phyloP scores from a whole-genome alignment of 2,329 filamentous ascomycete genomes.

The Orbilia blumenaviensis region DNA sequence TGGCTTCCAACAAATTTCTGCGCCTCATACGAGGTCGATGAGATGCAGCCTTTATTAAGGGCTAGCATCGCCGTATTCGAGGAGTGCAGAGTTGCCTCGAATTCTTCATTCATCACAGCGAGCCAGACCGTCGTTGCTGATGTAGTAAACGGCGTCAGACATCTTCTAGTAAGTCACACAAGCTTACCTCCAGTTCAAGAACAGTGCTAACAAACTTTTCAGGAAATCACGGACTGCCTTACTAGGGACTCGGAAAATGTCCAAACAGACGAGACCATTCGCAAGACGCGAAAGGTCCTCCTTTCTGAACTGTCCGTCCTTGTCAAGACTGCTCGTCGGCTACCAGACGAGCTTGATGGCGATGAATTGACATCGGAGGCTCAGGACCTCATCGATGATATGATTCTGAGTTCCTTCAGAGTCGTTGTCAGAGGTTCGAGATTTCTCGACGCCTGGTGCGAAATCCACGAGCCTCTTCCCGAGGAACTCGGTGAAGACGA shows the following conservation, averaged over 20 bases:
- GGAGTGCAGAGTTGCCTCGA: conserved; percentile 55
- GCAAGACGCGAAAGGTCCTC: conserved; percentile 83
- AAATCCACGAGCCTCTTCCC: conserved; percentile 58
- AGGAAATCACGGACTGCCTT: conserved; percentile 89
- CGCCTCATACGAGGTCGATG: conserved; percentile 88
- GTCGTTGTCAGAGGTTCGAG: conserved; percentile 90
- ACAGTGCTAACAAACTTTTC: conserved; percentile 42
- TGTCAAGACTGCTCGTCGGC: conserved; percentile 84
- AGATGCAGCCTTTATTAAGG: conserved; percentile 84
- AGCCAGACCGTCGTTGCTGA: conserved; percentile 56
- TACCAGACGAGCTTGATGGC: conserved; percentile 71
- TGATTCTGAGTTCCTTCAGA: conserved; percentile 91
- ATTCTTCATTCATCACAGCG: conserved; percentile 47
- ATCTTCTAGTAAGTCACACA: conserved; percentile 76
- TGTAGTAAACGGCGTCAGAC: conserved; percentile 81
- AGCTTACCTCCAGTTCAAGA: conserved; percentile 11
- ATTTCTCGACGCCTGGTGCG: conserved; percentile 86
- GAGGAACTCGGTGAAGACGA: conserved; percentile 53
- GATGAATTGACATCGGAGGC: conserved; percentile 57
- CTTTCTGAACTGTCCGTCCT: conserved; percentile 88
- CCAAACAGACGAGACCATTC: conserved; percentile 76
- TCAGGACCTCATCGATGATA: conserved; percentile 85
- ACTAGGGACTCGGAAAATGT: conserved; percentile 81
- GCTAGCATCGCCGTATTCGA: conserved; percentile 61
- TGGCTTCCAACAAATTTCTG: conserved; percentile 99